A percentile compares a stretch with the other conserved stretches of the same genome.
These are phyloP conservation scores for Scedosporium aurantiacum DNA, from an alignment of 2,329 filamentous ascomycete species.

Conservation along the genomic window DNA sequence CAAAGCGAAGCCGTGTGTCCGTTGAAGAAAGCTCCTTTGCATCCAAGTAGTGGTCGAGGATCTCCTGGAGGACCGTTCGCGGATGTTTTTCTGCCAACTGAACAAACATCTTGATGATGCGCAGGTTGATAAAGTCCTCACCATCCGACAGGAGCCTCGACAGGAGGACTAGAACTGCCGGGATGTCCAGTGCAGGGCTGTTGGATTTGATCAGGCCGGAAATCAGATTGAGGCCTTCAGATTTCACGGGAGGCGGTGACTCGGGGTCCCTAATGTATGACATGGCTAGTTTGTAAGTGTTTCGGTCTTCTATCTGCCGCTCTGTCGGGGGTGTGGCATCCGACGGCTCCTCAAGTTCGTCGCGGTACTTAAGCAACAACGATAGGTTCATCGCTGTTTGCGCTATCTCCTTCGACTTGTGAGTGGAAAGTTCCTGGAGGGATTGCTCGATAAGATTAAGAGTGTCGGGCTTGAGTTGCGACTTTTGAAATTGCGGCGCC, in stretches of 20 bases:
- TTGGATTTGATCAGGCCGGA: constrained; percentile 42
- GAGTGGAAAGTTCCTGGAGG: constrained; percentile 30
- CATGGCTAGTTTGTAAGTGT: constrained; percentile 50
- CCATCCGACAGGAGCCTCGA: constrained; percentile 52
- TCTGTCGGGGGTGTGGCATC: constrained; percentile 28
- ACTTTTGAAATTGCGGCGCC: constrained; percentile 42
- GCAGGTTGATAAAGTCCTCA: constrained; percentile 62
- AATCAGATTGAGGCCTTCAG: constrained; percentile 52
- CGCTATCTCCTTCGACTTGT: neutral
- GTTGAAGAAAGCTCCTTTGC: constrained; percentile 43
- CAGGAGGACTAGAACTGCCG: constrained; percentile 50
- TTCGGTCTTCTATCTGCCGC: constrained; percentile 47
- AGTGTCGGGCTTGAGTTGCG: constrained; percentile 28
- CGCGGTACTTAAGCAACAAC: constrained; percentile 43
- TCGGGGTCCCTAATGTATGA: constrained; percentile 52
- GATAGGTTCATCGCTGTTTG: constrained; percentile 44
- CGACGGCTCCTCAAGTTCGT: constrained; percentile 36
- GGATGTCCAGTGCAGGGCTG: constrained; percentile 54
- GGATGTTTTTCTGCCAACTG: constrained; percentile 52
- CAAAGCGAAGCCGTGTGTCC: constrained; percentile 56
- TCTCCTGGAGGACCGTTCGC: constrained; percentile 47
- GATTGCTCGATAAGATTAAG: constrained; percentile 36
- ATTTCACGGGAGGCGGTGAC: constrained; percentile 54
- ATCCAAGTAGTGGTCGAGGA: constrained; percentile 60
- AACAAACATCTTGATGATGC: constrained; percentile 54